A percentile compares a stretch with the other conserved stretches of the same genome.
phyloP scores from a whole-genome alignment of 305 asterid species.

The Solanum chacoense region DNA sequence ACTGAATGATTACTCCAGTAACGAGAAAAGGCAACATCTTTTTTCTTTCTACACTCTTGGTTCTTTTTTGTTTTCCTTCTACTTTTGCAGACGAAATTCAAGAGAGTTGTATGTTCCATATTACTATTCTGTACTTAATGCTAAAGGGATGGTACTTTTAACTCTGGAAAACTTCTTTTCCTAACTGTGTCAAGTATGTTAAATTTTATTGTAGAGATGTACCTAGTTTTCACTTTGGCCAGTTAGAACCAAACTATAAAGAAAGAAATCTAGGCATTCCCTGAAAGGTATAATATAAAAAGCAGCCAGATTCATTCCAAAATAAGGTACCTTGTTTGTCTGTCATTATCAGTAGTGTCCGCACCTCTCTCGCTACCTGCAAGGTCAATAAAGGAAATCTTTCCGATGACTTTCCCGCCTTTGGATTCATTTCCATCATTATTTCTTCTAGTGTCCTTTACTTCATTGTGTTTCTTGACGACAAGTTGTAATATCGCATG shows the following conservation, averaged over 20 bases:
- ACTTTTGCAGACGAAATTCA: neutral
- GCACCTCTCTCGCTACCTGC: slow-evolving; percentile 99
- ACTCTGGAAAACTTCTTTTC: neutral
- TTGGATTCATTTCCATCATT: slow-evolving; percentile 71
- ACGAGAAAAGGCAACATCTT: neutral
- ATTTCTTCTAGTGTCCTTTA: slow-evolving; percentile 69
- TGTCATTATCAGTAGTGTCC: slow-evolving; percentile 97
- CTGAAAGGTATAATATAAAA: neutral
- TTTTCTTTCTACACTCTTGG: neutral
- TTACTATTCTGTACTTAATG: neutral
- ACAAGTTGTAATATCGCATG: slow-evolving; percentile 94
- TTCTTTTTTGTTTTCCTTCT: neutral
- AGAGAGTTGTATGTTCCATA: neutral
- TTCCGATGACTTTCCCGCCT: slow-evolving; percentile 39
- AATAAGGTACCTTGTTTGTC: slow-evolving; percentile 42
- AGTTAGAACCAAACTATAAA: neutral
- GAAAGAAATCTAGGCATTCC: neutral
- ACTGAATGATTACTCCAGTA: neutral
- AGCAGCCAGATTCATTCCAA: neutral
- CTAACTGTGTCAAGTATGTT: neutral
- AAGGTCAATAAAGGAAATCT: slow-evolving; percentile 60
- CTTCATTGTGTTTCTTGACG: slow-evolving; percentile 83
- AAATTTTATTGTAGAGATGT: neutral
- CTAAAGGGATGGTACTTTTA: neutral
- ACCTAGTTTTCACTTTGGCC: neutral